phyloP scores from a whole-genome alignment of 192 early-diverging fungal genomes.

The Linnemannia schmuckeri region DNA sequence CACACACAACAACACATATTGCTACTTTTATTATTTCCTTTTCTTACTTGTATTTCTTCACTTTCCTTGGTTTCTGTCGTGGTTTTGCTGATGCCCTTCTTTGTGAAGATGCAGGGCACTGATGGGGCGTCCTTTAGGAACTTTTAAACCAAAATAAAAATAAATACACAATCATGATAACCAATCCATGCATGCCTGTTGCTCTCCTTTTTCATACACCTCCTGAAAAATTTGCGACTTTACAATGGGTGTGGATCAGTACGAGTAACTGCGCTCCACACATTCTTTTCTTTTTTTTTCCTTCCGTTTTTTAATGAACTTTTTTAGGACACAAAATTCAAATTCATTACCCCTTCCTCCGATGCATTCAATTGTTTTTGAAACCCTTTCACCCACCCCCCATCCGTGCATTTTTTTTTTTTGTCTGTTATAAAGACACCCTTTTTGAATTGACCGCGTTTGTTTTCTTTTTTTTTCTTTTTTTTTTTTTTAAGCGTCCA shows the following conservation, averaged over 20 bases:
- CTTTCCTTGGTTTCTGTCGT: neutral
- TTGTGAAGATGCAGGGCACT: neutral
- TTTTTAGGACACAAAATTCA: no score
- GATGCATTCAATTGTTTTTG: no score
- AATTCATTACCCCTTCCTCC: no score
- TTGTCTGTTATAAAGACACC: no score
- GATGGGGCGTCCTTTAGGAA: no score
- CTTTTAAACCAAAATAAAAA: neutral
- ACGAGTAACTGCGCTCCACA: constrained; percentile 8
- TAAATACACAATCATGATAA: constrained; percentile 1
- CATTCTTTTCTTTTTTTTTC: neutral
- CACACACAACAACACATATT: constrained; percentile 2
- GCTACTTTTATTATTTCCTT: neutral
- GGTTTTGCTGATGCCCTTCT: neutral
- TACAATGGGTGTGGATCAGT: constrained; percentile 61
- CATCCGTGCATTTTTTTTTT: no score
- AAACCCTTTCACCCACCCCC: no score
- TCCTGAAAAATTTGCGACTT: neutral
- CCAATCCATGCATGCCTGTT: neutral
- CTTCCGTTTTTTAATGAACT: no score
- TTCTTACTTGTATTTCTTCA: neutral
- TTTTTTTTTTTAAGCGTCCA: no score
- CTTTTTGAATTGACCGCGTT: no score
- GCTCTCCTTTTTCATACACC: neutral
- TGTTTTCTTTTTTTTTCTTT: no score